These are phyloP conservation scores for Polysphondylium violaceum DNA, from an alignment of 78 protist genomes.

Conservation along the genomic window DNA sequence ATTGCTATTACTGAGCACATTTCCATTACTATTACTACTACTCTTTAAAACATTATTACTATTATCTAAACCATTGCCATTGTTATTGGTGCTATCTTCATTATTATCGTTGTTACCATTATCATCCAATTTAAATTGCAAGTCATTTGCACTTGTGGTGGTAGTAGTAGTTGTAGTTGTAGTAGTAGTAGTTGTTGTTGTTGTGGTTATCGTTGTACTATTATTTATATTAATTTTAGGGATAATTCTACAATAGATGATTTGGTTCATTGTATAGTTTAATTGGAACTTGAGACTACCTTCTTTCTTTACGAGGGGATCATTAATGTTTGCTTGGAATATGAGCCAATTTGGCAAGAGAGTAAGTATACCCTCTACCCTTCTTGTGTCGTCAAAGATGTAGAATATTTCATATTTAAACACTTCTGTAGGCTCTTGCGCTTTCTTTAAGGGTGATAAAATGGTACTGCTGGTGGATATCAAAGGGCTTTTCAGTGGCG, in stretches of 20 bases:
- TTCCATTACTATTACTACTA: neutral
- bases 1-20: too few species aligned
- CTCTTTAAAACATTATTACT: neutral
- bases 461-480: neutral
- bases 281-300: constrained; percentile 59
- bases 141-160: neutral
- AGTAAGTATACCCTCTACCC: constrained; percentile 36
- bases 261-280: constrained; percentile 45
- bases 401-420: constrained; percentile 43
- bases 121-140: constrained; percentile 56
- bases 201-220: neutral
- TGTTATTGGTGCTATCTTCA: neutral
- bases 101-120: neutral
- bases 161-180: neutral
- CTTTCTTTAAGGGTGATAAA: constrained; percentile 9
- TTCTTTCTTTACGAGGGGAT: constrained; percentile 22
- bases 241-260: constrained; percentile 20
- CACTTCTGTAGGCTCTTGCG: neutral
- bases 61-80: neutral
- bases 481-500: neutral
- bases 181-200: neutral
- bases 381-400: constrained; percentile 12
- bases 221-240: neutral
- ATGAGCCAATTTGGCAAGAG: constrained; percentile 63
- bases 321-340: constrained; percentile 51